Evolutionary conservation across 2,329 filamentous ascomycete species (phyloP).

Genomic region (Orbilia oligospora): DNA sequence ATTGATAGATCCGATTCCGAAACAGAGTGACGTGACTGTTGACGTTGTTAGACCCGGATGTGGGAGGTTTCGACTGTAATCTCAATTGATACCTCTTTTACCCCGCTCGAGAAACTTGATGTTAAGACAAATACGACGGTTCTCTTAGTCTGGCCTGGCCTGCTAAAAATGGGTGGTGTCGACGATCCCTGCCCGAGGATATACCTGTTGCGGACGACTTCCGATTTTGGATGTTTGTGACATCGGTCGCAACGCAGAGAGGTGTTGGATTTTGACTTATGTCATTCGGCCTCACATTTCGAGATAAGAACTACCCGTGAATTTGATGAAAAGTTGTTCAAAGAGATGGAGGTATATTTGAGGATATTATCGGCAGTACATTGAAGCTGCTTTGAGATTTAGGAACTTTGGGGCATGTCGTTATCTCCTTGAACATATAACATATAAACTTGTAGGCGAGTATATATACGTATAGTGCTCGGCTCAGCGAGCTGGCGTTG

Average conservation of each 20-base stretch:
- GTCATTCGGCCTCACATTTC: too few relatives aligned
- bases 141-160: background rate
- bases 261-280: slow-evolving; percentile 1
- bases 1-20: background rate
- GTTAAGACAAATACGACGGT: background rate
- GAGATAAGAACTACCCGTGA: too few relatives aligned
- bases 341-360: too few relatives aligned
- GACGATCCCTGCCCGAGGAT: slow-evolving; percentile 14
- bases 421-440: too few relatives aligned
- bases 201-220: slow-evolving; percentile 13
- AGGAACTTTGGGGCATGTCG: too few relatives aligned
- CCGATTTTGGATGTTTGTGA: slow-evolving; percentile 7
- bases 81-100: background rate
- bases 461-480: too few relatives aligned
- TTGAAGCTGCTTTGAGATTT: too few relatives aligned
- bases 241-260: slow-evolving; percentile 5
- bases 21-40: slow-evolving; percentile 1
- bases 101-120: background rate
- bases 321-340: too few relatives aligned
- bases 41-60: background rate
- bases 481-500: too few relatives aligned
- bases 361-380: too few relatives aligned
- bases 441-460: too few relatives aligned
- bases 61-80: background rate
- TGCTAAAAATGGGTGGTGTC: background rate